Percentiles rank a stretch among this genome's conserved stretches.
These are phyloP conservation scores for Solanum peruvianum DNA, from an alignment of 257 asterid species.

Conservation along the genomic window DNA sequence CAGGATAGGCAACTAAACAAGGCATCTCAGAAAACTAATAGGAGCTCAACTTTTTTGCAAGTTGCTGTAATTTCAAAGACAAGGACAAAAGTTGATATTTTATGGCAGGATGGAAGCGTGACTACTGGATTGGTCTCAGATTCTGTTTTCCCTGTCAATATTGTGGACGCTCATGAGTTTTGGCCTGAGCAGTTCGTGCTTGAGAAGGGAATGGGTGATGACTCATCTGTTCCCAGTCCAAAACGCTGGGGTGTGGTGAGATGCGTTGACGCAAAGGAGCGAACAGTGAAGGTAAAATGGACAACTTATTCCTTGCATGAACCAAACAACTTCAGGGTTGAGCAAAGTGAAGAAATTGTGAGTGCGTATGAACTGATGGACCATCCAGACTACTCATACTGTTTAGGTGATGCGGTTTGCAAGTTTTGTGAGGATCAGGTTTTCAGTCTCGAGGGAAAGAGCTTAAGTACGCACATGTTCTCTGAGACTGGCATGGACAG, in stretches of 20 bases:
- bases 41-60: conserved; percentile 18
- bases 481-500: conserved; percentile 3
- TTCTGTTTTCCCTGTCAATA: conserved; percentile 45
- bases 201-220: conserved; percentile 56
- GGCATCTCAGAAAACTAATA: conserved; percentile 1
- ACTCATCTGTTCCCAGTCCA: conserved; percentile 15
- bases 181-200: conserved; percentile 67
- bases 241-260: conserved; percentile 63
- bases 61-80: conserved; percentile 56
- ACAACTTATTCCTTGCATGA: conserved; percentile 16
- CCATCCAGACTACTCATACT: conserved; percentile 62
- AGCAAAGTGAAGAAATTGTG: conserved; percentile 51
- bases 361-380: conserved; percentile 91
- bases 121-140: conserved; percentile 49
- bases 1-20: conserved; percentile 13
- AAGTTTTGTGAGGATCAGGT: conserved; percentile 11
- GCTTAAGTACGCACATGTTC: background rate
- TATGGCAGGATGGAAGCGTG: conserved; percentile 86
- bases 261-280: conserved; percentile 67
- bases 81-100: conserved; percentile 60
- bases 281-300: conserved; percentile 80
- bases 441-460: conserved; percentile 4
- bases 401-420: conserved; percentile 57
- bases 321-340: conserved; percentile 12
- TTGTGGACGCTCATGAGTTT: conserved; percentile 75